Evolutionary conservation across 768 basidiomycete species (phyloP), one percentile per base, ranked within the genome.

Genomic region (Mycena amicta): DNA sequence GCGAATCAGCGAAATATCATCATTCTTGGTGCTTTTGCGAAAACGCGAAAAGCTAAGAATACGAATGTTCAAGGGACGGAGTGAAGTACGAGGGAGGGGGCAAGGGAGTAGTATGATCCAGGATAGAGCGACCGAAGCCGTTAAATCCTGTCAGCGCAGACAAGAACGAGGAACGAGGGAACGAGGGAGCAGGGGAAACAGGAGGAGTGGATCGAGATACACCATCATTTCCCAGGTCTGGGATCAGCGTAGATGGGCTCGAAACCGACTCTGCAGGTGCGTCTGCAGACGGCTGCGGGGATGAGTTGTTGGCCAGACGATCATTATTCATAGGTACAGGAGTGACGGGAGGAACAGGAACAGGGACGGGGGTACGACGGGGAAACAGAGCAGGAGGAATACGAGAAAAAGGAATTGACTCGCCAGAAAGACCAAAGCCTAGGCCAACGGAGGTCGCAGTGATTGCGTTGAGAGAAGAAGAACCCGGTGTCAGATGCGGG

Each of bases 391-490:
- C 39, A 22, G 46, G 47, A 30, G 52, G 18, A 54, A 40, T 27
- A 58, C 52, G 52, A 23, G 52, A 37, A 45, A 41, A 58, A 20
- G 57, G 57, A 50, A 58, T 27, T 31, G 52, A 58, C 57, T 58
- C 43, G 52, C 52, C 57, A 45, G 31, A 3, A 43, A 57, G 46
- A 49, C 54, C 54, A 22, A 56, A 56, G 45, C 55, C 55, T 49
- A 56, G 30, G 16, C 47, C 55, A 39, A 50, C 33, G 25, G 55
- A 56, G 33, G 31, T 56, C 30, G 31, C 31, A 22, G 55, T 25
- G 50, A 62, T 62, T n/a, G 27, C 22, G 57, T 63, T 63, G 46
- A 63, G 61, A 16, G 46, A 39, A 47, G 55, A 50, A 20, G 55
- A 56, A 29, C 33, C 47, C 20, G 54, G 45, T 30, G 54, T 31